Evolutionary conservation across 2,329 filamentous ascomycete species (phyloP), one percentile per base, ranked within the genome.

Genomic region (Scedosporium boydii): DNA sequence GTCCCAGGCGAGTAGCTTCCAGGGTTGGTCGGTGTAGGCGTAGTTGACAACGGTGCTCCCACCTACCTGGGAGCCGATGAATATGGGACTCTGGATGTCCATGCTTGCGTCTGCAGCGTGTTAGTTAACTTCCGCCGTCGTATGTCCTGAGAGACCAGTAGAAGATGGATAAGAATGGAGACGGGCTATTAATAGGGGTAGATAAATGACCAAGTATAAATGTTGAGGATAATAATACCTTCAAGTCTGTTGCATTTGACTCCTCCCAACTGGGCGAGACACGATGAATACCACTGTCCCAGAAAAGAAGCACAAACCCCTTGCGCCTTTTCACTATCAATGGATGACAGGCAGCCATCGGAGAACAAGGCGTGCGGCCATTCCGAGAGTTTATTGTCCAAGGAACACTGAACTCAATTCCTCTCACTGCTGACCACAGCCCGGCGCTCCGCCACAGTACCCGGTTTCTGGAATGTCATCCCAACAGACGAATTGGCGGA

Each of bases 61-160:
- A 62, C 83, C 83, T 56, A 85, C 74, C 69, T 87, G 84, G 2
- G 82, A 86, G 65, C 79, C 80, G 68, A 83, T 82, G 72, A 84
- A 85, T 60, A 80, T 75, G 48, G 79, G 84, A 58, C 66, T 62
- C 14, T 64, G 66, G 6, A 65, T 63, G 61, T 65, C 67, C 72
- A 75, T 75, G 64, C 12, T 42, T 23, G 41, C 57, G 57, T 38
- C 41, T 58, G 56, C 23, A 48, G 16, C 44, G 16, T 18, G 7
- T 7, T 7, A 21, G 44, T 21, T 48, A 48, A 21, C 16, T 59
- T 3, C 58, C 48, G 12, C 14, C 18, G 41, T 27, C 3, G 42
- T 9, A 27, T 44, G 18, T 44, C 16, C 26, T 4, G 26, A 23
- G 21, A 18, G 44, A 48, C 21, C 44, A 38, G 12, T 48, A 48